Conservation (phyloP, 768 basidiomycete species). For the Amanita rimosa region DNA sequence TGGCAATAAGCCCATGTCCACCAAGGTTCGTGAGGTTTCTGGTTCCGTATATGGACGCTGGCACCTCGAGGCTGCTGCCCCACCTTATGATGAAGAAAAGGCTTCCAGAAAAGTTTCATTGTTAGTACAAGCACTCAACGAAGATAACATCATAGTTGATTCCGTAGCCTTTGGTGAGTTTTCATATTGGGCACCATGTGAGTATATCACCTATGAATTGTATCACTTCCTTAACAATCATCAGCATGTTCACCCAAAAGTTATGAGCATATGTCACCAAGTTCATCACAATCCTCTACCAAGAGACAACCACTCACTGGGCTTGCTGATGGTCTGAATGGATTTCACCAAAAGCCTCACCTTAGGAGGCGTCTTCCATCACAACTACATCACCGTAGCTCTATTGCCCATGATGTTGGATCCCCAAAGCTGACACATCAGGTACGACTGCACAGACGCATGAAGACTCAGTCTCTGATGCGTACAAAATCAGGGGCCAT, state of each 20-base stretch:
- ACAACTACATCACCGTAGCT: conserved; percentile 27
- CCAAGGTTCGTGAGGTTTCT: conserved; percentile 48
- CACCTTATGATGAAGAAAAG: conserved; percentile 36
- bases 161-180: conserved; percentile 64
- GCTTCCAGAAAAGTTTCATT: conserved; percentile 36
- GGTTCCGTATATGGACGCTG: conserved; percentile 37
- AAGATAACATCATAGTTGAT: conserved; percentile 44
- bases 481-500: conserved; percentile 26
- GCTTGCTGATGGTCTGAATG: neutral
- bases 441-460: conserved; percentile 28
- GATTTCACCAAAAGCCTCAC: conserved; percentile 11
- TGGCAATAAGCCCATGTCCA: conserved; percentile 55
- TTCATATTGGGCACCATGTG: conserved; percentile 44
- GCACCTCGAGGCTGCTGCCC: conserved; percentile 57
- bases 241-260: neutral
- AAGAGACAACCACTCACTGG: neutral
- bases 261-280: neutral
- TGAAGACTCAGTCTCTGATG: conserved; percentile 29
- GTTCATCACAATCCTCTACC: neutral
- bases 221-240: neutral
- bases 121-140: conserved; percentile 52
- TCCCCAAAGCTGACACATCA: conserved; percentile 16
- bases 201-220: conserved; percentile 8
- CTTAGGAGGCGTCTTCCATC: conserved; percentile 29
- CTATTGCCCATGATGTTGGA: conserved; percentile 26